phyloP scores from a whole-genome alignment of 1,139 yeast species.

The Magnusiomyces tetraspermus region DNA sequence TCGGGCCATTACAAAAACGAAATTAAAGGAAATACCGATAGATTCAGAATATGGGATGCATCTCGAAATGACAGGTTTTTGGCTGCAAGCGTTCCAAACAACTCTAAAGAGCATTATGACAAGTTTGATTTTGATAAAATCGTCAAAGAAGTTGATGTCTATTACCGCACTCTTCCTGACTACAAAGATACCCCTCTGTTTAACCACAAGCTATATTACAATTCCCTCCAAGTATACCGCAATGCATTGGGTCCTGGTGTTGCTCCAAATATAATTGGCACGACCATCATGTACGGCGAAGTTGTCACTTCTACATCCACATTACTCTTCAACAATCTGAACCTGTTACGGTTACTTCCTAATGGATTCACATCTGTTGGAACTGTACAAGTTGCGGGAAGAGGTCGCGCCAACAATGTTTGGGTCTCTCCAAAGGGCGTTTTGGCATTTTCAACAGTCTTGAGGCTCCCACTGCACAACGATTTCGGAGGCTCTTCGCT shows the following conservation, averaged over 20 bases:
- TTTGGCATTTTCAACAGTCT: conserved; percentile 65
- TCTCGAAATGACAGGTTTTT: background rate
- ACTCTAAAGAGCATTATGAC: background rate
- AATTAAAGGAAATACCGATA: conserved; percentile 11
- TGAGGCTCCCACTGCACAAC: conserved; percentile 45
- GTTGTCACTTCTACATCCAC: conserved; percentile 84
- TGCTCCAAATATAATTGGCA: conserved; percentile 43
- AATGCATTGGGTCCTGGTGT: conserved; percentile 17
- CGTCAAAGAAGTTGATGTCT: conserved; percentile 45
- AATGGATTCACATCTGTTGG: conserved; percentile 67
- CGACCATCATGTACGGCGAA: conserved; percentile 65
- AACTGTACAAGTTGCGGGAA: conserved; percentile 77
- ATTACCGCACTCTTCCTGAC: conserved; percentile 37
- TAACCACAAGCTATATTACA: conserved; percentile 50
- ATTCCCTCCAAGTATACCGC: conserved; percentile 35
- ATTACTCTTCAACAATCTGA: conserved; percentile 62
- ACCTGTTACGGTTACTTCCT: conserved; percentile 51
- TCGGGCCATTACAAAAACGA: background rate
- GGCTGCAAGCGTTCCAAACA: background rate
- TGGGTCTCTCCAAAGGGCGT: conserved; percentile 97
- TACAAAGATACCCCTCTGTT: conserved; percentile 57
- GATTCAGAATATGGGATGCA: conserved; percentile 12
- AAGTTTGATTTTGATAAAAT: conserved; percentile 43
- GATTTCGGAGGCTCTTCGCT: conserved; percentile 34
- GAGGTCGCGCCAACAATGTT: conserved; percentile 90